Percentiles rank a stretch among this genome's conserved stretches.
These are phyloP conservation scores for Picea abies DNA, from an alignment of 83 land plant genomes.

Conservation along the genomic window DNA sequence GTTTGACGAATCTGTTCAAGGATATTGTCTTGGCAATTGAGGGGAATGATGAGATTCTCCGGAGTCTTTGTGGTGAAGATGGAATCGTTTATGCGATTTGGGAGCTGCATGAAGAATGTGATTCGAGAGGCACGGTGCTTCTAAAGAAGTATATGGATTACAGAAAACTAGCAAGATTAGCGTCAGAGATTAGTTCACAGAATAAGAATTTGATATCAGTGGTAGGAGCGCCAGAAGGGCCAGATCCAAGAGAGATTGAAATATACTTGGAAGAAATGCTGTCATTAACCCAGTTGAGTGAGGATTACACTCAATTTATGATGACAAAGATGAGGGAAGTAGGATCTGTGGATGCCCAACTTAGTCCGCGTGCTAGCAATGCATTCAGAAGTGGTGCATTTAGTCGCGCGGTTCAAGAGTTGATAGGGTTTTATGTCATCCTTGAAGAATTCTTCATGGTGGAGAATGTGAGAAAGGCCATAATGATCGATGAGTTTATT, in stretches of 20 bases:
- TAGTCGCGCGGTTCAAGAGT: constrained; percentile 70
- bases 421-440: constrained; percentile 80
- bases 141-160: constrained; percentile 81
- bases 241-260: constrained; percentile 87
- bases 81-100: constrained; percentile 75
- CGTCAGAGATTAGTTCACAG: constrained; percentile 73
- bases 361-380: constrained; percentile 70
- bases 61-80: constrained; percentile 78
- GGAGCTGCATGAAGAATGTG: constrained; percentile 95
- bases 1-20: constrained; percentile 77
- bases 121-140: constrained; percentile 66
- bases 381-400: constrained; percentile 71
- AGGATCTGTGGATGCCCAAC: constrained; percentile 66
- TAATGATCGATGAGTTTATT: constrained; percentile 82
- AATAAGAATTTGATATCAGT: constrained; percentile 50
- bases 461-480: constrained; percentile 94
- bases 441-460: constrained; percentile 94
- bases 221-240: constrained; percentile 65
- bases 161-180: constrained; percentile 52
- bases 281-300: constrained; percentile 77
- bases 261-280: constrained; percentile 80
- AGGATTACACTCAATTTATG: constrained; percentile 91
- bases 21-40: constrained; percentile 85
- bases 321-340: constrained; percentile 71
- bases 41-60: constrained; percentile 79